Percentiles rank a stretch among this genome's conserved stretches.
Evolutionary conservation across 805 yeast genomes (phyloP).

Genomic region (Aciculoconidium aculeatum): DNA sequence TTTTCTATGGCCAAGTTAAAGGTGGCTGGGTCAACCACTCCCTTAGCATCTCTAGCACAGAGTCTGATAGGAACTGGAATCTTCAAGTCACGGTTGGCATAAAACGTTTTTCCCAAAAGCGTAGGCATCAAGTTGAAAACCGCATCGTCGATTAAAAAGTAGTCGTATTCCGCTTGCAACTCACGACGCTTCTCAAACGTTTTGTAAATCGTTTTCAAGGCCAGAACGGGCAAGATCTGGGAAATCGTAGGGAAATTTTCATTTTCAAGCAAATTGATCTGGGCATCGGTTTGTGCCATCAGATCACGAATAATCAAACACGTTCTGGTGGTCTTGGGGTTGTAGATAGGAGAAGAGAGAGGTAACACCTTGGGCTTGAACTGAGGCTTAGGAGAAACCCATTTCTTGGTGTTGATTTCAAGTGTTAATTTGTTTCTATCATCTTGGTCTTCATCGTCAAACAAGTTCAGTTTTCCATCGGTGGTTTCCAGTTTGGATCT

Average conservation of each 20-base stretch:
- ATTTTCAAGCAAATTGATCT: constrained; percentile 42
- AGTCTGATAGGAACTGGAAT: constrained; percentile 63
- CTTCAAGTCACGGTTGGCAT: constrained; percentile 43
- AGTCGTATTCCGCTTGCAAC: constrained; percentile 59
- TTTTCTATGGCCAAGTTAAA: constrained; percentile 55
- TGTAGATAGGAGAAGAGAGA: constrained; percentile 43
- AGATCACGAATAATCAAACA: constrained; percentile 69
- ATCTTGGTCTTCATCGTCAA: constrained; percentile 42
- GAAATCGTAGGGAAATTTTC: constrained; percentile 40
- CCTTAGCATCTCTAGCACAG: constrained; percentile 21
- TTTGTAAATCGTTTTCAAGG: constrained; percentile 79
- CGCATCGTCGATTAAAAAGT: constrained; percentile 82
- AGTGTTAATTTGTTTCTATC: constrained; percentile 52
- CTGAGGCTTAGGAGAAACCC: constrained; percentile 51
- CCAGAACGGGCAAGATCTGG: constrained; percentile 62
- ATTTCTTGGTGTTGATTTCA: constrained; percentile 60
- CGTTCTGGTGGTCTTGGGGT: constrained; percentile 34
- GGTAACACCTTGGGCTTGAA: constrained; percentile 50
- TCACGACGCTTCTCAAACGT: constrained; percentile 85
- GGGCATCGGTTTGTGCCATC: constrained; percentile 38
- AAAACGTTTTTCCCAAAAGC: constrained; percentile 75
- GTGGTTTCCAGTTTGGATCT: constrained; percentile 22
- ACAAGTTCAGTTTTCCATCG: constrained; percentile 40
- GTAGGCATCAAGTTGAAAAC: constrained; percentile 76
- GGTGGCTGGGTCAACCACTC: constrained; percentile 43